Conservation (phyloP, 2,329 filamentous ascomycete species). For the Claviceps fusiformis region DNA sequence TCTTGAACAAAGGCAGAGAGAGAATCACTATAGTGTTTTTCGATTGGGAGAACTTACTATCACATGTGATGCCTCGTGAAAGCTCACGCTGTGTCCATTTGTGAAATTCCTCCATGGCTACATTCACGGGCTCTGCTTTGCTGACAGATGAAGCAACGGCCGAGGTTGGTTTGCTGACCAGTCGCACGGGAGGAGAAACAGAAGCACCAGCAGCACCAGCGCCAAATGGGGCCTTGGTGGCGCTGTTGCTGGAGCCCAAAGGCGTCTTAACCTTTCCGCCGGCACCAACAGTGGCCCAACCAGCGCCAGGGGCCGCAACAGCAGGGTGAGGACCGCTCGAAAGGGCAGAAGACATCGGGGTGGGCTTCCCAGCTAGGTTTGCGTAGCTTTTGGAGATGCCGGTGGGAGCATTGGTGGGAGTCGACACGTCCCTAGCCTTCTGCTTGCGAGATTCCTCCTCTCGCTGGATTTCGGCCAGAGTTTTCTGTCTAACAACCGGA, state of each 20-base stretch:
- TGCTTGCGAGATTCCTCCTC: slow-evolving; percentile 78
- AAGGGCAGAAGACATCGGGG: slow-evolving; percentile 8
- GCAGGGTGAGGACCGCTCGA: slow-evolving; percentile 19
- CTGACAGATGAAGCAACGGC: slow-evolving; percentile 26
- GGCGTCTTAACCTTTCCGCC: slow-evolving; percentile 81
- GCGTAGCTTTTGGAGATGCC: slow-evolving; percentile 75
- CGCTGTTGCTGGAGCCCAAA: slow-evolving; percentile 29
- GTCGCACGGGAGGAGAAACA: slow-evolving; percentile 32
- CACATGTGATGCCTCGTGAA: slow-evolving; percentile 47
- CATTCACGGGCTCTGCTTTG: slow-evolving; percentile 23
- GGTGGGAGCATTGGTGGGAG: slow-evolving; percentile 33
- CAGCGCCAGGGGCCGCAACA: slow-evolving; percentile 22
- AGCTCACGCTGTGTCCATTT: slow-evolving; percentile 83
- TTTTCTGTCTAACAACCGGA: slow-evolving; percentile 55
- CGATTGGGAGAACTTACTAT: slow-evolving; percentile 29
- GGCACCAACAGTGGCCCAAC: slow-evolving; percentile 92
- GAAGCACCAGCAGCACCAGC: slow-evolving; percentile 17
- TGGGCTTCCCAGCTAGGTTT: slow-evolving; percentile 74
- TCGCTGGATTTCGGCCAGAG: slow-evolving; percentile 86
- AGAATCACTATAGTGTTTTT: neutral
- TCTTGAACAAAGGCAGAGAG: slow-evolving; percentile 17
- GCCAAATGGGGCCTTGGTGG: slow-evolving; percentile 24
- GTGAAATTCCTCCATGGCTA: slow-evolving; percentile 78
- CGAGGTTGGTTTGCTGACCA: slow-evolving; percentile 32
- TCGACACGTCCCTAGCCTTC: slow-evolving; percentile 42